Base-by-base conservation (phyloP, 192 early-diverging fungal species). In the Phlyctochytrium arcticum region DNA sequence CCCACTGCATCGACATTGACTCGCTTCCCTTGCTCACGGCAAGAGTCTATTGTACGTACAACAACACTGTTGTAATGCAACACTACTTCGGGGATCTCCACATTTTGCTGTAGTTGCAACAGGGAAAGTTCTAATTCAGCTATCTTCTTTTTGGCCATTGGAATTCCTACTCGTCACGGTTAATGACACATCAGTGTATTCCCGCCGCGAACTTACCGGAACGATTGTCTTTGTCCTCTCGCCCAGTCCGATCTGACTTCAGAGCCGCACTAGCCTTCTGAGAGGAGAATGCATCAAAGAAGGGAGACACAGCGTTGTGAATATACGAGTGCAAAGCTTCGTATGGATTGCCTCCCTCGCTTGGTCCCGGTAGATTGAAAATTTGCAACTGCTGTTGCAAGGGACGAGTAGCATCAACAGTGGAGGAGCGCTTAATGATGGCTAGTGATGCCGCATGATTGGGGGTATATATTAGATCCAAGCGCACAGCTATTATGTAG, bases 131-230 rank as follows among this genome's bases (percentile, higher is more conserved):
- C 94, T 36, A 99, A 84, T 70, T 99, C 98, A 26, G 94, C 92
- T 65, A 99, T 90, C 80, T 98, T 98, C 84, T 97, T 98, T 69
- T 93, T 98, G 46, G 96, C 90, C 87, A 93, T 90, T 10, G 95
- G 92, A 55, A 98, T 88, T 0, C 90, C 90, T 80, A 80, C 3
- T 17, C 23, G 29, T 17, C 17, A 60, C 39, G 21, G 39, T n/a
- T 44, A 19, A n/a, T 44, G 39, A 19, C 12, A 44, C 2, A 44
- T 44, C 39, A 44, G 12, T 44, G 12, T n/a, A 42, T n/a, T 44
- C 15, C 12, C 2, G 54, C 7, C 12, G 39, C 39, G 2, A 44
- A 1, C 46, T 3, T 69, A 86, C 90, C 90, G 70, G 88, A 85
- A 58, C 91, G 92, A 61, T 75, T 76, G 56, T 92, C 89, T 70